Conservation (phyloP, 352 stramenopile genomes). For the Aphanomyces stellatus region DNA sequence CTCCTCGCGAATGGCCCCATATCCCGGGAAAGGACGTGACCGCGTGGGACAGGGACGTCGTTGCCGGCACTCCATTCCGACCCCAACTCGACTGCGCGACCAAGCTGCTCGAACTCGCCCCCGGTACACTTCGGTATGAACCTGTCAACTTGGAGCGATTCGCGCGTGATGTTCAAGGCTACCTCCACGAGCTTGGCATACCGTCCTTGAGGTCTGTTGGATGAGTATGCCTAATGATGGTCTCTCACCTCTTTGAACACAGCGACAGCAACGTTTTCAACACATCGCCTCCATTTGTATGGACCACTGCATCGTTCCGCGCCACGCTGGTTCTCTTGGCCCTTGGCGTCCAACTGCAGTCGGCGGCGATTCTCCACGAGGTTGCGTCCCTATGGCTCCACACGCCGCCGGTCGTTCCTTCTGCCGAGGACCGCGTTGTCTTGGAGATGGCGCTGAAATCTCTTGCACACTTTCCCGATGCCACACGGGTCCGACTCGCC, state of each 20-base stretch:
- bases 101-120: conserved; percentile 40
- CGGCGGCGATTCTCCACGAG: conserved; percentile 44
- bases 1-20: conserved; percentile 62
- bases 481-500: conserved; percentile 24
- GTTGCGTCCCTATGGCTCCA: conserved; percentile 29
- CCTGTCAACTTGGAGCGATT: conserved; percentile 44
- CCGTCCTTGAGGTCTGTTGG: conserved; percentile 21
- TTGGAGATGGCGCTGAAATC: conserved; percentile 27
- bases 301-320: conserved; percentile 20
- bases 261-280: background rate
- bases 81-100: conserved; percentile 34
- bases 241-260: background rate
- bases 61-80: conserved; percentile 15
- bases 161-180: conserved; percentile 18
- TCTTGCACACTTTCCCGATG: conserved; percentile 26
- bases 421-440: conserved; percentile 10
- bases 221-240: too few species aligned
- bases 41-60: conserved; percentile 36
- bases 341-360: conserved; percentile 53
- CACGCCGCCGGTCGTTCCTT: conserved; percentile 18
- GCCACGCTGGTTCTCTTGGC: conserved; percentile 35
- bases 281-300: too few species aligned
- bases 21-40: conserved; percentile 42
- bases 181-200: conserved; percentile 25
- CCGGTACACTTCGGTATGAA: conserved; percentile 57